Evolutionary conservation across 805 yeast species (phyloP), one percentile per base, ranked within the genome.

Genomic region (Metschnikowia colocasiae): DNA sequence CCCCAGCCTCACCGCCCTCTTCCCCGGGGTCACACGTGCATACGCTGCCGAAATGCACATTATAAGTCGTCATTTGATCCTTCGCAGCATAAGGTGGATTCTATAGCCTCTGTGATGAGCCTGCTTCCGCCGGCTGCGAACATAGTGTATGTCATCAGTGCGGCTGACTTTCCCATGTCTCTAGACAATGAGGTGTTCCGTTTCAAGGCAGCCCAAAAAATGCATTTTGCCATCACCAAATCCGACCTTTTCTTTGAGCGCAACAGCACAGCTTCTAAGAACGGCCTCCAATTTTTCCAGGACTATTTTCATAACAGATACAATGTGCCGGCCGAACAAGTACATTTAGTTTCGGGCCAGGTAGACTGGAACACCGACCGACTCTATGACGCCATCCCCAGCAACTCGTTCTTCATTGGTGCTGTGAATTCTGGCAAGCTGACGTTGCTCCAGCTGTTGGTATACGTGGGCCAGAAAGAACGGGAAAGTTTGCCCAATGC

Each of bases 341-440:
- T 85, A 1, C 59, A 71, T 37, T 55, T 80, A 3, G 76, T 74
- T 1, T 79, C 86, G 47, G 81, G 83, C 0, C 67, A 64, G 29
- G 64, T 66, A 7, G 69, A 71, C 22, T 83, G 90, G 90, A 73
- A 77, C 27, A 56, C 78, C 2, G 57, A 66, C 1, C 55, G 59
- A 1, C 57, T 85, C 2, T 52, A 71, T 7, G 55, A 63, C 1
- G 56, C 56, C 6, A 57, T 84, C 6, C 69, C 71, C 4, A 57
- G 60, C 31, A 64, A 67, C 27, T 61, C 77, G 6, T 82, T 78
- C 56, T 62, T 86, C 26, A 65, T 85, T 18, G 95, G 95, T 1
- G 74, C 74, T 49, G 80, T 84, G 9, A 86, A 86, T 57, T 73
- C 79, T 12, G 95, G 95, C 0, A 86, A 86, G 59, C 80, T 88